Evolutionary conservation across 208 protist genomes (phyloP).

Genomic region (Acanthamoeba lenticulata): DNA sequence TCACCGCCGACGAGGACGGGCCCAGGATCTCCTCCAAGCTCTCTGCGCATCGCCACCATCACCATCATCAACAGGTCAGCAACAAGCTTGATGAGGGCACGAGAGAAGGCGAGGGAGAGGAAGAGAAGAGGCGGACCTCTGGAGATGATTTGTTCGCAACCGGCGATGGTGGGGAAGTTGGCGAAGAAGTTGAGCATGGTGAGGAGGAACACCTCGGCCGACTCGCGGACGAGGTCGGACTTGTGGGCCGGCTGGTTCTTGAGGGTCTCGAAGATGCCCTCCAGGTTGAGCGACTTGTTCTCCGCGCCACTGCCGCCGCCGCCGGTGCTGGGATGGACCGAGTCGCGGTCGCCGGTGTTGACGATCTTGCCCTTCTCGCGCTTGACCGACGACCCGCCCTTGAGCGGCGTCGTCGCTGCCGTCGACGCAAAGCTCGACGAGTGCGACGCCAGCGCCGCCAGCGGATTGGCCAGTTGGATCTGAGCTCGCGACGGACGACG

Average conservation of each 20-base stretch:
- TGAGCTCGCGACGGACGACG: neutral
- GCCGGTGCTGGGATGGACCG: too few relatives aligned
- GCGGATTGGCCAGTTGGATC: conserved; percentile 23
- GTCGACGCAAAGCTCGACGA: neutral
- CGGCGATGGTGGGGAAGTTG: conserved; percentile 55
- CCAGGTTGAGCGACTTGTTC: conserved; percentile 3
- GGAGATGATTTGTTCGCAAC: conserved; percentile 63
- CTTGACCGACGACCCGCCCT: neutral
- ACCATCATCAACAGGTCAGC: neutral
- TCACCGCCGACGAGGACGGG: conserved; percentile 15
- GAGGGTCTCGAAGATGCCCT: conserved; percentile 5
- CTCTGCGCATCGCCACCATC: neutral
- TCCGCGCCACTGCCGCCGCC: too few relatives aligned
- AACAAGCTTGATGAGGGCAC: neutral
- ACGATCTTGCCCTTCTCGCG: neutral
- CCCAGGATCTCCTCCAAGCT: conserved; percentile 49
- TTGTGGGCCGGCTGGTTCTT: conserved; percentile 47
- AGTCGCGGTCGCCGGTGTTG: neutral
- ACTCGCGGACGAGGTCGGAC: conserved; percentile 36
- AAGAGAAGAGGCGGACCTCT: neutral
- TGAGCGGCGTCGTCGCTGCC: neutral
- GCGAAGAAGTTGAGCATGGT: conserved; percentile 65
- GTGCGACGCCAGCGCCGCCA: conserved; percentile 17
- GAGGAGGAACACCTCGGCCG: conserved; percentile 64
- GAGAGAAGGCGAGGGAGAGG: neutral